Base-by-base conservation (phyloP, 1,284 basidiomycete species). In the Xanthoconium separans region DNA sequence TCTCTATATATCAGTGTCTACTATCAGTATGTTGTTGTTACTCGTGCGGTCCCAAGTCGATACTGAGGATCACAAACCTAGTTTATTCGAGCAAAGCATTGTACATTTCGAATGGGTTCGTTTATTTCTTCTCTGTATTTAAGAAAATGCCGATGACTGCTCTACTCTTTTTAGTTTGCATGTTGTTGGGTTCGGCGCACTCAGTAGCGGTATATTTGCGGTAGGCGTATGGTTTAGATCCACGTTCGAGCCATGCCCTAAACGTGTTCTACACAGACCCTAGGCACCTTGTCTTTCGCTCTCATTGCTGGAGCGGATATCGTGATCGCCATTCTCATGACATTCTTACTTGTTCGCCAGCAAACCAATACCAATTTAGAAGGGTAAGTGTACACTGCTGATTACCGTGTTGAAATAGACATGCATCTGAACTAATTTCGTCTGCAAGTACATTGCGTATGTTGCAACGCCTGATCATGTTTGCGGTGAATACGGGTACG, bases 401-500 rank as follows among this genome's bases (percentile, higher is more conserved):
- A 1, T 41, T 22, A 15, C 13, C 11, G 10, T 22, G 13, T 6
- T 15, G 15, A 22, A 9, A 6, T 20, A 11, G 36, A 15, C 2
- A 6, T 37, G 39, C 3, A 41, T 41, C 13, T 24, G 22, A 22
- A 8, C 31, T 6, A 39, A 2, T 39, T 39, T 18, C 12, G 37
- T n/a, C 18, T 18, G 10, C 16, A n/a, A 64, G 60, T 5, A 53
- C 60, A 12, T 42, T 29, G 4, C 34, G 46, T 6, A 20, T 52
- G 2, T 31, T 61, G 18, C 50, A 57, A 27, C 47, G 52, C 42
- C 52, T 62, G 13, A 37, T 20, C 9, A 18, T 64, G 13, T 56
- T 62, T 20, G 48, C 60, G 0, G 40, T 64, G 4, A 60, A 64
- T 13, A 59, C 40, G 2, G 62, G 60, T 1, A 30, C 54, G 18